Percentiles rank a stretch among this genome's conserved stretches.
Conservation (phyloP, 192 early-diverging fungal genomes). For the Thoreauomyces humboldtii region DNA sequence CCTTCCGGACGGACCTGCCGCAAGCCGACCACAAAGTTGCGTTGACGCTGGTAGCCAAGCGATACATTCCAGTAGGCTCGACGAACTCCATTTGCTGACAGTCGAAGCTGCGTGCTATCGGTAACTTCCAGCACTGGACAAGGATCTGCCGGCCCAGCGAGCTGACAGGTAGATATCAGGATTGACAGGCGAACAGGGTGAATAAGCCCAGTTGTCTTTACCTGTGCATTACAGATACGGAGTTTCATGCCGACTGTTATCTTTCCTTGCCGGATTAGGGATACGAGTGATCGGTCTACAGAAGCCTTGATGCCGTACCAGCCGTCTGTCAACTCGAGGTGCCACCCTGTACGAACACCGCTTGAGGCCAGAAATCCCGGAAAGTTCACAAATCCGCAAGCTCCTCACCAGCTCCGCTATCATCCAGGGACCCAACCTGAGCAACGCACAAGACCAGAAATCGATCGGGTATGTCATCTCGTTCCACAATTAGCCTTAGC, state of each 20-base stretch:
- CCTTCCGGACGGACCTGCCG: conserved; percentile 45
- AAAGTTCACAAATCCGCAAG: background rate
- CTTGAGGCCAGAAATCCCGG: background rate
- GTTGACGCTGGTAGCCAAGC: conserved; percentile 53
- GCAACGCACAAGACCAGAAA: conserved; percentile 67
- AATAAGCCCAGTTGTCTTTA: conserved; percentile 16
- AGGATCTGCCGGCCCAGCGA: conserved; percentile 27
- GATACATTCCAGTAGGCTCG: conserved; percentile 60
- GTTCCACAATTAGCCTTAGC: conserved; percentile 62
- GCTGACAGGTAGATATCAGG: background rate
- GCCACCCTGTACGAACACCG: background rate
- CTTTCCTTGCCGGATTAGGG: conserved; percentile 33
- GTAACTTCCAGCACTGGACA: conserved; percentile 39
- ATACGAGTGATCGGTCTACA: conserved; percentile 47
- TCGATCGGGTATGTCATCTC: conserved; percentile 51
- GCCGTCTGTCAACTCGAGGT: conserved; percentile 64
- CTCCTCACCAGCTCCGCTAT: background rate
- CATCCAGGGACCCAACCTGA: conserved; percentile 26
- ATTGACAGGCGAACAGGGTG: background rate
- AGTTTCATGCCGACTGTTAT: conserved; percentile 63
- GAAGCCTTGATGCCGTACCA: conserved; percentile 64
- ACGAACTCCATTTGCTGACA: conserved; percentile 57
- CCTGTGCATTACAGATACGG: conserved; percentile 55
- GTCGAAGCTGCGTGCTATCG: conserved; percentile 26
- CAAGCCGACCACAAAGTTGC: conserved; percentile 32